A percentile compares a stretch with the other conserved stretches of the same genome.
Evolutionary conservation across 1,139 yeast genomes (phyloP).

Genomic region (Hanseniaspora gamundiae): DNA sequence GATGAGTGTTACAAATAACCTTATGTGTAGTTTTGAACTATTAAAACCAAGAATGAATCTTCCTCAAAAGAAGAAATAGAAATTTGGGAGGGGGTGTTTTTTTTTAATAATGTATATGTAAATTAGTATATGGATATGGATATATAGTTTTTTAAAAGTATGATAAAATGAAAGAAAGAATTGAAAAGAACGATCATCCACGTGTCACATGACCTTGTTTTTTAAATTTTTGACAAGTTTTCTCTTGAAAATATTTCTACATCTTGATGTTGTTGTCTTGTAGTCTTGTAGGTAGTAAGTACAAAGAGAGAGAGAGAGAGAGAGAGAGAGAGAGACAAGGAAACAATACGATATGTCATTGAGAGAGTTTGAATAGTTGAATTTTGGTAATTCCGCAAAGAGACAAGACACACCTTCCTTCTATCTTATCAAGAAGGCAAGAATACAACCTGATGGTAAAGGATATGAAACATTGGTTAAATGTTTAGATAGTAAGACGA

Average conservation of each 20-base stretch:
- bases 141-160: too few species aligned
- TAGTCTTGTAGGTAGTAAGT: too few species aligned
- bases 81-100: neutral
- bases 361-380: conserved; percentile 30
- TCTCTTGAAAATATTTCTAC: too few species aligned
- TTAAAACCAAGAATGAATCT: conserved; percentile 43
- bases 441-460: conserved; percentile 30
- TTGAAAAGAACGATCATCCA: too few species aligned
- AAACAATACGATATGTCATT: conserved; percentile 19
- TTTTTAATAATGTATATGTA: too few species aligned
- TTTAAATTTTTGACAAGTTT: too few species aligned
- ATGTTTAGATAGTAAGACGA: conserved; percentile 55
- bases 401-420: conserved; percentile 71
- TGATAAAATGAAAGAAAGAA: too few species aligned
- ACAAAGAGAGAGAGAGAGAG: neutral
- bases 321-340: neutral
- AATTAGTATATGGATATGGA: too few species aligned
- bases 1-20: conserved; percentile 65
- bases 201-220: too few species aligned
- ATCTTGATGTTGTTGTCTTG: too few species aligned
- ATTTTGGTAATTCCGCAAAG: conserved; percentile 39
- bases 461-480: conserved; percentile 37
- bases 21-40: conserved; percentile 75
- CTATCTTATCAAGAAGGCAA: conserved; percentile 66
- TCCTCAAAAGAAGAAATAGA: neutral